These are phyloP conservation scores for Myxozyma neglecta DNA, from an alignment of 805 yeast genomes.

Conservation along the genomic window DNA sequence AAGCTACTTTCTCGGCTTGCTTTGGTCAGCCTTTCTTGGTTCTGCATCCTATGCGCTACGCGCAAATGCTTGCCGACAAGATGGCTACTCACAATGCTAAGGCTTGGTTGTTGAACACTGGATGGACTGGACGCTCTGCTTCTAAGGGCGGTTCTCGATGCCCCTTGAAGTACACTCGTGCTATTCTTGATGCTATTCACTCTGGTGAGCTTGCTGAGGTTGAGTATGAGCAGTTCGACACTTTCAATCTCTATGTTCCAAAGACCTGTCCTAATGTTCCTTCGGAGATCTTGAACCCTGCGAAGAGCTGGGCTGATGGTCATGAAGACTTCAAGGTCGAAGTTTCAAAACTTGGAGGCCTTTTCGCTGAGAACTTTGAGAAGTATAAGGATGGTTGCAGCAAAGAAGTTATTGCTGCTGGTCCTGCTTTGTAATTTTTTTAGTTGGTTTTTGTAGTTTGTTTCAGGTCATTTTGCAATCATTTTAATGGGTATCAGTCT, in stretches of 20 bases:
- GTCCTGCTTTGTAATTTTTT: constrained; percentile 54
- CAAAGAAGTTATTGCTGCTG: constrained; percentile 86
- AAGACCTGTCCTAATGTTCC: constrained; percentile 81
- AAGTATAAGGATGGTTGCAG: constrained; percentile 83
- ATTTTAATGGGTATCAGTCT: neutral
- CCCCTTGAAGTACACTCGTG: constrained; percentile 96
- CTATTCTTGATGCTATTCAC: constrained; percentile 91
- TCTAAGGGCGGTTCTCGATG: constrained; percentile 95
- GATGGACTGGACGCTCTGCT: constrained; percentile 96
- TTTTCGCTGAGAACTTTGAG: constrained; percentile 83
- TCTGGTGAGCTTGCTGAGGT: constrained; percentile 80
- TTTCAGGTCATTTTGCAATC: neutral
- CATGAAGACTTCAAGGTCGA: constrained; percentile 52
- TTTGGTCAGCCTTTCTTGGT: constrained; percentile 99
- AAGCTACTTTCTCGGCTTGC: constrained; percentile 97
- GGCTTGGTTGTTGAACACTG: constrained; percentile 97
- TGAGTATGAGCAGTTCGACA: constrained; percentile 80
- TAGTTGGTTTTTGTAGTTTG: neutral
- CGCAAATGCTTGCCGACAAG: constrained; percentile 92
- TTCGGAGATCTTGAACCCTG: constrained; percentile 78
- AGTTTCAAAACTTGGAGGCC: constrained; percentile 64
- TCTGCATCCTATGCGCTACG: constrained; percentile 96
- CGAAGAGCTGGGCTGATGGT: constrained; percentile 73
- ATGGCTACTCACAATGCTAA: constrained; percentile 82
- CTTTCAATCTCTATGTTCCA: constrained; percentile 86